phyloP scores from a whole-genome alignment of 148 eudicot genomes.

The Rhododendron molle region DNA sequence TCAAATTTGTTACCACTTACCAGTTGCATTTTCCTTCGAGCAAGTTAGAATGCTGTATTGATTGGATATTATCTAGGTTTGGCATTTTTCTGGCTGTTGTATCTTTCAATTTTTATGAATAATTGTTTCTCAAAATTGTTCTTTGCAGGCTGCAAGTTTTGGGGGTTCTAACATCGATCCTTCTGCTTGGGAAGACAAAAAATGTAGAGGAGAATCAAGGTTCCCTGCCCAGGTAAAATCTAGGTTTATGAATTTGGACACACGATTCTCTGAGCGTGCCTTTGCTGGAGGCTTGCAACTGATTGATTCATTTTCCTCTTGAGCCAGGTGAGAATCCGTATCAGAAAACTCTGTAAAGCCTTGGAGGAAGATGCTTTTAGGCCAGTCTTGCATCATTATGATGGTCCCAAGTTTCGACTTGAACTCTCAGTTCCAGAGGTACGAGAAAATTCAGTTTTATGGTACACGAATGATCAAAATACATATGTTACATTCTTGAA shows the following conservation, averaged over 20 bases:
- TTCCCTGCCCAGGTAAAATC: slow-evolving; percentile 93
- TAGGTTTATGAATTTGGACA: neutral
- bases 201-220: slow-evolving; percentile 97
- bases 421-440: slow-evolving; percentile 98
- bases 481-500: neutral
- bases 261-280: neutral
- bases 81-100: neutral
- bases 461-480: neutral
- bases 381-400: slow-evolving; percentile 99
- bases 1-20: neutral
- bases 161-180: slow-evolving; percentile 98
- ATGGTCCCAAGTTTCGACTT: slow-evolving; percentile 97
- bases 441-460: neutral
- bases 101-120: neutral
- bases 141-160: slow-evolving; percentile 73
- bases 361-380: slow-evolving; percentile 97
- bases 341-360: slow-evolving; percentile 78
- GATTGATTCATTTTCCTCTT: neutral
- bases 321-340: slow-evolving; percentile 78
- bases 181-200: slow-evolving; percentile 99
- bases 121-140: slow-evolving; percentile 5
- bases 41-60: neutral
- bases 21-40: neutral
- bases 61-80: neutral
- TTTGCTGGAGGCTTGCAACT: neutral